Evolutionary conservation across 148 eudicot genomes (phyloP).

Genomic region (Arctostaphylos glauca): DNA sequence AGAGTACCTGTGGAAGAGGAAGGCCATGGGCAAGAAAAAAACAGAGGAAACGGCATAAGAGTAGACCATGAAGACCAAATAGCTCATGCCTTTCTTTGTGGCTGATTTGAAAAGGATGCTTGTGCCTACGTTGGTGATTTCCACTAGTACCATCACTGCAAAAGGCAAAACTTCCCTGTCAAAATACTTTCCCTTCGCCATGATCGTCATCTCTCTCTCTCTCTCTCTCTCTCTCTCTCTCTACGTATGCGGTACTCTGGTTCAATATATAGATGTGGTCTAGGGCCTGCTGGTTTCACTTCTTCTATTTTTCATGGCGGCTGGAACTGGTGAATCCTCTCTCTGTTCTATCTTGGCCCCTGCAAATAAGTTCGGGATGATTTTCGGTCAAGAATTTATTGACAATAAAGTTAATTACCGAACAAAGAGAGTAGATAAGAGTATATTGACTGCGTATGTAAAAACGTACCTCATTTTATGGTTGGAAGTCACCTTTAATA

Average conservation of each 20-base stretch:
- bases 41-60: slow-evolving; percentile 40
- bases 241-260: too few species aligned
- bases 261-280: neutral
- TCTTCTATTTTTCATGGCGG: too few species aligned
- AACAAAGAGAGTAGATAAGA: too few species aligned
- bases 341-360: too few species aligned
- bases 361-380: too few species aligned
- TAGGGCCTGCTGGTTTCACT: too few species aligned
- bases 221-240: slow-evolving; percentile 8
- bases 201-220: slow-evolving; percentile 13
- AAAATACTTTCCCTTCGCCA: slow-evolving; percentile 24
- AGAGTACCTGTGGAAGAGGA: neutral
- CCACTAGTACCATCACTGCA: slow-evolving; percentile 28
- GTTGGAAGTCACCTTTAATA: too few species aligned
- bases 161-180: slow-evolving; percentile 41
- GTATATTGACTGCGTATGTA: too few species aligned
- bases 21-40: slow-evolving; percentile 32
- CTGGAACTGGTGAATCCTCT: too few species aligned
- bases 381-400: too few species aligned
- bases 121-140: slow-evolving; percentile 24
- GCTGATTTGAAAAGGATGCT: slow-evolving; percentile 49
- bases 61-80: slow-evolving; percentile 42
- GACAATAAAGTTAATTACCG: too few species aligned
- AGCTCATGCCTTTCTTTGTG: slow-evolving; percentile 39
- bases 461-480: too few species aligned